Percentiles rank a stretch among this genome's conserved stretches.
Evolutionary conservation across 208 protist genomes (phyloP).

Genomic region (Angomonas deanei): DNA sequence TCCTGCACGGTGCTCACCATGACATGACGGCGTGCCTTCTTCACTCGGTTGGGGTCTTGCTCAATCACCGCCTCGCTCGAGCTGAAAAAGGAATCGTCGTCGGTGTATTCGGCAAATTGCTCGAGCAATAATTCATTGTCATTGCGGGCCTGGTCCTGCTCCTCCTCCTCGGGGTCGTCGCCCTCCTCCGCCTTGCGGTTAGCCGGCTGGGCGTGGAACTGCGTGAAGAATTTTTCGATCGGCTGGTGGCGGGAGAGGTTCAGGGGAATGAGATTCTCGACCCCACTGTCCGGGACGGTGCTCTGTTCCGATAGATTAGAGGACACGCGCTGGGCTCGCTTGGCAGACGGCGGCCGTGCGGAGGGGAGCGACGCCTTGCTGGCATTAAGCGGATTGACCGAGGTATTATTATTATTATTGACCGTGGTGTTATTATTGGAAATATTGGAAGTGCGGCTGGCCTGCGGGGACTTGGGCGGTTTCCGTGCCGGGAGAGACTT

Average conservation of each 20-base stretch:
- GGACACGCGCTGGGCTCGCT: not conserved
- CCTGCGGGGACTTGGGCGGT: not conserved
- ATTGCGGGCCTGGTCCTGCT: constrained; percentile 30
- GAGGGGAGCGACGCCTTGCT: not conserved
- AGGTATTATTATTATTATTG: not conserved
- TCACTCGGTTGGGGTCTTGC: constrained; percentile 47
- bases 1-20: constrained; percentile 57
- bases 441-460: not conserved
- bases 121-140: constrained; percentile 78
- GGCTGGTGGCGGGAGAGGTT: constrained; percentile 34
- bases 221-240: constrained; percentile 80
- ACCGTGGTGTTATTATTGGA: not conserved
- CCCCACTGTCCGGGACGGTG: constrained; percentile 5
- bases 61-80: constrained; percentile 62
- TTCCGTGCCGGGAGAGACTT: not conserved
- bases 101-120: constrained; percentile 87
- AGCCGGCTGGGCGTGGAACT: constrained; percentile 26
- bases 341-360: not conserved
- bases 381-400: not conserved
- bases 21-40: constrained; percentile 30
- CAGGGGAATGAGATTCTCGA: constrained; percentile 74
- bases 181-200: constrained; percentile 19
- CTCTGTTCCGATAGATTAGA: not conserved
- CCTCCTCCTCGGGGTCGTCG: constrained; percentile 6
- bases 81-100: constrained; percentile 88